Base-by-base conservation (phyloP, 345 rosid genomes). In the Erucastrum elatum region DNA sequence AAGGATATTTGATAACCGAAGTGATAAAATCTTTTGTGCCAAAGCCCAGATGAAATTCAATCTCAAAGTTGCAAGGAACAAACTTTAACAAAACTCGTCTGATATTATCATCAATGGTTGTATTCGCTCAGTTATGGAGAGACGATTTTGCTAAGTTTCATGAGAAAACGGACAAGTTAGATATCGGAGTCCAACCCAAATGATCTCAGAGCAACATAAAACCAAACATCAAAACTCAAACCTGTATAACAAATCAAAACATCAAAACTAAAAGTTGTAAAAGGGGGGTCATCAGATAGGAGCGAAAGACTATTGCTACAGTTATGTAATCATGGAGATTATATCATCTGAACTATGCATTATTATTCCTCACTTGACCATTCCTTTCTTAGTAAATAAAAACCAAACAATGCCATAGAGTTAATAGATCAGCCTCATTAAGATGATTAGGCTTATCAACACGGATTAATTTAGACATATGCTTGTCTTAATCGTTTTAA, bases 381-480 rank as follows among this genome's bases (percentile, higher is more conserved):
- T n/a, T 15, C 2, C n/a, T 49, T 8, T 17, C 5, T 21, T 21
- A 21, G 21, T 21, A 21, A 13, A 49, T n/a, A n/a, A 53, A 46
- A 53, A 16, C 26, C 8, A 49, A 53, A 16, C 10, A 53, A 6
- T 0, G 59, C 10, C 0, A 2, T 21, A 21, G 3, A 15, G 26
- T 6, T 15, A 53, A 16, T 17, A 17, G 29, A 75, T 68, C 41
- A 41, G 91, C 97, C 97, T 94, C 95, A 90, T 83, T 80, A 92
- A 94, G 91, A 86, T 88, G 94, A 90, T 94, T 91, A 90, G 87
- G 25, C 16, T 46, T 41, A 75, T 88, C 96, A 67, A 90, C 98
- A 94, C 0, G 2, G 13, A 44, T 69, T 56, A 6, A 58, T 87
- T 91, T 85, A 84, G 95, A 88, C 92, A 94, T 91, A 90, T 91